Percentiles rank a stretch among this genome's conserved stretches.
Evolutionary conservation across 345 rosid genomes (phyloP).

Genomic region (Citrus glauca): DNA sequence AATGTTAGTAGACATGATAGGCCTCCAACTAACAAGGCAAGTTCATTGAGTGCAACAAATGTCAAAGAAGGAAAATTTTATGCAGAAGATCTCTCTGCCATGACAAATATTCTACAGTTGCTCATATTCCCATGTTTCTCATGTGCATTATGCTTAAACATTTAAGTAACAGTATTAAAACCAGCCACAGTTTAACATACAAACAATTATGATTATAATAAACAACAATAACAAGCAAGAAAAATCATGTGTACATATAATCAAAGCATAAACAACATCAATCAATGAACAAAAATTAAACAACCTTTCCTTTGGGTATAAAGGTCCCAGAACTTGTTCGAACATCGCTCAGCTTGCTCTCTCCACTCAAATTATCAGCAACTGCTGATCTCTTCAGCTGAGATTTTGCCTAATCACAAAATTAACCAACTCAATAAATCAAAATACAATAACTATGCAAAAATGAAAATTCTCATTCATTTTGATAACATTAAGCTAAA

Average conservation of each 20-base stretch:
- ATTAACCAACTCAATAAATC: slow-evolving; percentile 5
- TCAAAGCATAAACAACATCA: neutral
- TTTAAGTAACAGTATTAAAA: neutral
- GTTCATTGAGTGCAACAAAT: neutral
- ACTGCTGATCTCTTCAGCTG: slow-evolving; percentile 94
- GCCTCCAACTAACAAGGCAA: neutral
- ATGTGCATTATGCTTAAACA: neutral
- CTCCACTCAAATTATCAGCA: slow-evolving; percentile 81
- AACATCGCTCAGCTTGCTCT: slow-evolving; percentile 81
- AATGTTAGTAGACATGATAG: neutral
- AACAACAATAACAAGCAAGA: neutral
- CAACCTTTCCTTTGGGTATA: slow-evolving; percentile 82
- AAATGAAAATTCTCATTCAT: slow-evolving; percentile 5
- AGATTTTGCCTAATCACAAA: slow-evolving; percentile 53
- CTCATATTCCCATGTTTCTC: neutral
- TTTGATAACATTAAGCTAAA: neutral
- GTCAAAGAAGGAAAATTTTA: neutral
- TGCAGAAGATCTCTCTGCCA: neutral
- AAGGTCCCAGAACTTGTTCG: slow-evolving; percentile 97
- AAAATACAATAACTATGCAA: neutral
- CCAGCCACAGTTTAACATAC: neutral
- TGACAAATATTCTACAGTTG: neutral
- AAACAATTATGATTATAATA: neutral
- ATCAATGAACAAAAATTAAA: slow-evolving; percentile 3
- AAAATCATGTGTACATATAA: neutral